A percentile compares a stretch with the other conserved stretches of the same genome.
These are phyloP conservation scores for Fallopia convolvulus DNA, from an alignment of 148 eudicot genomes.

Conservation along the genomic window DNA sequence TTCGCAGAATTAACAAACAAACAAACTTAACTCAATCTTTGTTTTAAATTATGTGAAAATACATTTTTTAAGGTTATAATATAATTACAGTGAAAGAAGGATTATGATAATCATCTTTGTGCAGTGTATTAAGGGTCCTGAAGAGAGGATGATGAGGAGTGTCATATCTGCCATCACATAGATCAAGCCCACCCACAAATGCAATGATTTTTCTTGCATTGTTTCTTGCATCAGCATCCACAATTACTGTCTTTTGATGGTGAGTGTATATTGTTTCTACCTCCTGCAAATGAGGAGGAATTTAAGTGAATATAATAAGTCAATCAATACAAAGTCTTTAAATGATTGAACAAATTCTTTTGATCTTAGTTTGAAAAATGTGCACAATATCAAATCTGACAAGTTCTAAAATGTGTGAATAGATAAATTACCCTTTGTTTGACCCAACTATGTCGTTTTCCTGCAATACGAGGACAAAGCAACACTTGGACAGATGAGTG, in stretches of 20 bases:
- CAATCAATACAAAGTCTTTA: background rate
- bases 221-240: constrained; percentile 85
- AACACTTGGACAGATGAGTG: constrained; percentile 78
- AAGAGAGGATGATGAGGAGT: constrained; percentile 70
- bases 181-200: constrained; percentile 89
- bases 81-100: constrained; percentile 66
- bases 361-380: no score
- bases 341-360: no score
- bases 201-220: constrained; percentile 63
- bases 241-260: constrained; percentile 86
- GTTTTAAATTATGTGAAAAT: no score
- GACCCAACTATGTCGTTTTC: constrained; percentile 69
- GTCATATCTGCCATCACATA: constrained; percentile 95
- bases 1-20: background rate
- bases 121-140: constrained; percentile 53
- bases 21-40: no score
- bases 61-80: background rate
- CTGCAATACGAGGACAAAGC: constrained; percentile 74
- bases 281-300: constrained; percentile 39
- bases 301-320: background rate
- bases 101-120: constrained; percentile 83
- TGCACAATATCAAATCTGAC: no score
- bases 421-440: constrained; percentile 42
- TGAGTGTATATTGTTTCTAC: constrained; percentile 91
- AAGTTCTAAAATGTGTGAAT: no score